phyloP scores from a whole-genome alignment of 306 rosid genomes.

The Rosa rugosa region DNA sequence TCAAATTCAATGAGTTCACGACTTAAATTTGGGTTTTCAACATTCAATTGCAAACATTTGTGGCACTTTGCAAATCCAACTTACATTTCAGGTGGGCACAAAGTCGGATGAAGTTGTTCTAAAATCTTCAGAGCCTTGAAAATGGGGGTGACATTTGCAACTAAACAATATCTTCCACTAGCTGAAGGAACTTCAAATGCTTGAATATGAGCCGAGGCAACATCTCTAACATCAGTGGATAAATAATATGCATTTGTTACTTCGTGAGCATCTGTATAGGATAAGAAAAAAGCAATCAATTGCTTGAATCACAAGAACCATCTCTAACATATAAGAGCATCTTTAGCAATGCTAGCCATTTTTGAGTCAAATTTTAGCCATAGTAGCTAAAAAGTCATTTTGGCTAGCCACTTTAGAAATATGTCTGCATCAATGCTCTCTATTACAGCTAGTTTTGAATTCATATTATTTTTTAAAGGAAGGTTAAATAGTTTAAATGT shows the following conservation, averaged over 20 bases:
- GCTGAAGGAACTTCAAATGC: slow-evolving; percentile 29
- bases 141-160: slow-evolving; percentile 2
- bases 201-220: slow-evolving; percentile 27
- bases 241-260: neutral
- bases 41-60: neutral
- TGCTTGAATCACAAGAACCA: neutral
- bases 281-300: neutral
- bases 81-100: slow-evolving; percentile 13
- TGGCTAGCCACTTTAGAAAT: too few species aligned
- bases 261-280: neutral
- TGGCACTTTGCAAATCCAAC: neutral
- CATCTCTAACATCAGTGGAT: slow-evolving; percentile 32
- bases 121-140: slow-evolving; percentile 4
- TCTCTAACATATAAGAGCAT: neutral
- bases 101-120: neutral
- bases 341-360: too few species aligned
- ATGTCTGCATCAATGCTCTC: too few species aligned
- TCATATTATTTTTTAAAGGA: too few species aligned
- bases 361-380: too few species aligned
- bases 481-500: too few species aligned
- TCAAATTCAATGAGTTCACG: neutral
- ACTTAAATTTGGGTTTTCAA: neutral
- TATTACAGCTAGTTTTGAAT: too few species aligned
- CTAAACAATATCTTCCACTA: slow-evolving; percentile 32
- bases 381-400: too few species aligned